Conservation (phyloP, 768 basidiomycete species). For the Tylopilus balloui region DNA sequence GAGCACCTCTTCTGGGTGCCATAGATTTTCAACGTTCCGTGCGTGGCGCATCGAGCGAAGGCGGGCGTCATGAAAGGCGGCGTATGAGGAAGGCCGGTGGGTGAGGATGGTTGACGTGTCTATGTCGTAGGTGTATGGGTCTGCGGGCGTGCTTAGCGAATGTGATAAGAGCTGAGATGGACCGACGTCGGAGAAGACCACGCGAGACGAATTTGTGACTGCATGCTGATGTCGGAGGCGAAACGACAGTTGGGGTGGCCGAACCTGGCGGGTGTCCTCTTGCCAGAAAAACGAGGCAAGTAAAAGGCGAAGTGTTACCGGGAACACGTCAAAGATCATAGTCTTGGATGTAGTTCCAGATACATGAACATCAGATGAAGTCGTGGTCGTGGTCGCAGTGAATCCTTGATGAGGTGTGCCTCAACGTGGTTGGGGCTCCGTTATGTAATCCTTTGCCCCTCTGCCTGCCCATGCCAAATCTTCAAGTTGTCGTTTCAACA, state of each 20-base stretch:
- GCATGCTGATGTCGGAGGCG: slow-evolving; percentile 65
- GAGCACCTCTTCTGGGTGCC: slow-evolving; percentile 60
- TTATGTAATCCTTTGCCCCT: slow-evolving; percentile 16
- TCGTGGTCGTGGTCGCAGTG: neutral
- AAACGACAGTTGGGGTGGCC: slow-evolving; percentile 45
- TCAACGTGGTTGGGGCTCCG: neutral
- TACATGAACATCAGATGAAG: neutral
- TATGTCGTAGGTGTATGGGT: slow-evolving; percentile 39
- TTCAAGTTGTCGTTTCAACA: neutral
- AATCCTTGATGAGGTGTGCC: neutral
- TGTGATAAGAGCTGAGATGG: slow-evolving; percentile 29
- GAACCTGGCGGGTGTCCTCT: slow-evolving; percentile 23
- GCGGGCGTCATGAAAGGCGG: slow-evolving; percentile 33
- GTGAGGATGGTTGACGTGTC: slow-evolving; percentile 37
- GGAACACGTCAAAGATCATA: slow-evolving; percentile 31
- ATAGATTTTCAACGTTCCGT: slow-evolving; percentile 43
- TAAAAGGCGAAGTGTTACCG: slow-evolving; percentile 39
- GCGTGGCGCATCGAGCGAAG: slow-evolving; percentile 35
- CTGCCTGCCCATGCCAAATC: neutral
- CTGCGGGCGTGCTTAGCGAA: slow-evolving; percentile 19
- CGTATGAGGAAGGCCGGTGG: slow-evolving; percentile 44
- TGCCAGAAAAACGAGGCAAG: slow-evolving; percentile 41
- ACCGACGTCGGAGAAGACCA: slow-evolving; percentile 55
- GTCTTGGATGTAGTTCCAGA: neutral
- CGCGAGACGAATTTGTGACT: slow-evolving; percentile 46